phyloP scores from a whole-genome alignment of 1,284 basidiomycete genomes.

The Inonotus hispidus region DNA sequence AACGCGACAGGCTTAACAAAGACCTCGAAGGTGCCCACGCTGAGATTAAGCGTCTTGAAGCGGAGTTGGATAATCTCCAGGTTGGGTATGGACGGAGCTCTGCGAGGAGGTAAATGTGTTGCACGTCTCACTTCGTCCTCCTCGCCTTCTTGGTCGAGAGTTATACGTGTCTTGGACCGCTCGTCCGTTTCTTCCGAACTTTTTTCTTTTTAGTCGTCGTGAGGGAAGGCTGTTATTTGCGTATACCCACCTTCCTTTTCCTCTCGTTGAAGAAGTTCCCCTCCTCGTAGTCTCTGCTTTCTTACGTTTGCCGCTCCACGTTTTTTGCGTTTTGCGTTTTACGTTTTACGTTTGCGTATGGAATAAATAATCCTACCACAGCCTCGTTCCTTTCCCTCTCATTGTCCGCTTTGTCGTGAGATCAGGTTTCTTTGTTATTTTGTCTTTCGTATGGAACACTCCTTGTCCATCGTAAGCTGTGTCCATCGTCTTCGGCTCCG shows the following conservation, averaged over 20 bases:
- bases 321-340: neutral
- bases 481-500: no score
- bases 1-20: slow-evolving; percentile 96
- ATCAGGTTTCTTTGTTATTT: neutral
- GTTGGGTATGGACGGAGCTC: slow-evolving; percentile 79
- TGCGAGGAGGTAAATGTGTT: slow-evolving; percentile 58
- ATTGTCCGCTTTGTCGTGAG: neutral
- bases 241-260: neutral
- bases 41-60: slow-evolving; percentile 86
- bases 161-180: neutral
- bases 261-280: neutral
- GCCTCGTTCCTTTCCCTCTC: neutral
- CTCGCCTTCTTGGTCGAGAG: neutral
- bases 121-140: neutral
- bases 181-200: neutral
- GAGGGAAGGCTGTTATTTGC: neutral
- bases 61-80: slow-evolving; percentile 84
- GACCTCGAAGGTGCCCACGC: slow-evolving; percentile 91
- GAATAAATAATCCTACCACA: neutral
- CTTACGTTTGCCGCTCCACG: neutral
- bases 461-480: neutral
- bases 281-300: no score
- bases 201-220: neutral
- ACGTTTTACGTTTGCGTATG: no score
- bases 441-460: neutral